phyloP scores from a whole-genome alignment of 371 early-diverging fungal genomes.

The Rhizopus delemar region DNA sequence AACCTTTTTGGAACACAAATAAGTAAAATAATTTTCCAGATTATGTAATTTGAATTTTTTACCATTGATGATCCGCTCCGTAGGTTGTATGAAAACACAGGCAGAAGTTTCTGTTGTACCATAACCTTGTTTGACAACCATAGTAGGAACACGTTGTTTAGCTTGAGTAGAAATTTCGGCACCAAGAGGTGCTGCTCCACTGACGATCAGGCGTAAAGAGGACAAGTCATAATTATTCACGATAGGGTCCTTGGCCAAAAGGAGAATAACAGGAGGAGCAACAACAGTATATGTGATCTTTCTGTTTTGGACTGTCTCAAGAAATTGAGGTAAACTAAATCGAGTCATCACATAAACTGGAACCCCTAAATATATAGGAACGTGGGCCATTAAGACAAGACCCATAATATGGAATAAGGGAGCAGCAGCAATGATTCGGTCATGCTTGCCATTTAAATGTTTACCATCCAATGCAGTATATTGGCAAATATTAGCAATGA shows the following conservation, averaged over 20 bases:
- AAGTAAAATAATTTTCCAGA: background rate
- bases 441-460: slow-evolving; percentile 18
- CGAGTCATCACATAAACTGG: slow-evolving; percentile 61
- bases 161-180: slow-evolving; percentile 52
- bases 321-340: slow-evolving; percentile 65
- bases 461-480: slow-evolving; percentile 28
- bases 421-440: slow-evolving; percentile 55
- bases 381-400: slow-evolving; percentile 27
- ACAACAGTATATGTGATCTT: slow-evolving; percentile 65
- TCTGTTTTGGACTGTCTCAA: slow-evolving; percentile 57
- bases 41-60: slow-evolving; percentile 3
- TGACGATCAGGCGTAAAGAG: slow-evolving; percentile 54
- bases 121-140: slow-evolving; percentile 37
- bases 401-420: slow-evolving; percentile 78
- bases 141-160: slow-evolving; percentile 42
- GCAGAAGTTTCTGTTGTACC: slow-evolving; percentile 17
- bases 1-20: slow-evolving; percentile 42
- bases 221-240: slow-evolving; percentile 69
- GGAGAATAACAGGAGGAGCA: slow-evolving; percentile 82
- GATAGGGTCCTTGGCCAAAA: slow-evolving; percentile 65
- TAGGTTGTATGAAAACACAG: slow-evolving; percentile 8
- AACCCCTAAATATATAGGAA: slow-evolving; percentile 29
- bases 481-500: slow-evolving; percentile 72
- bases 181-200: slow-evolving; percentile 85
- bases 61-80: slow-evolving; percentile 18